Evolutionary conservation across 2,329 filamentous ascomycete genomes (phyloP).

Genomic region (Cytospora piceae): DNA sequence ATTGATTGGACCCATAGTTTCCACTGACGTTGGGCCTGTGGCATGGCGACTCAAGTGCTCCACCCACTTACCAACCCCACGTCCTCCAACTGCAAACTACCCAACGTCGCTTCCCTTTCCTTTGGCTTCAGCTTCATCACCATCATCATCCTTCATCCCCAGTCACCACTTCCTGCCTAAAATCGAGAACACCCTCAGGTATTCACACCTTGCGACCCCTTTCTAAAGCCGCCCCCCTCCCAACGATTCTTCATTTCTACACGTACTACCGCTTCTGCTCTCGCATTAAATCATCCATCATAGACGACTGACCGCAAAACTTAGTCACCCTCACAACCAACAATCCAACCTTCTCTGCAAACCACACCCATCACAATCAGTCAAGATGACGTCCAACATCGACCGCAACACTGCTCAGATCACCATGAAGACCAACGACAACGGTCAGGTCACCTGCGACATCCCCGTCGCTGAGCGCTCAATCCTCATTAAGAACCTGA

Average conservation of each 20-base stretch:
- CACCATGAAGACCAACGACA: constrained; percentile 57
- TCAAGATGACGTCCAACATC: constrained; percentile 39
- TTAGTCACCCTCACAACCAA: constrained; percentile 4
- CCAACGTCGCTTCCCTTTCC: constrained; percentile 15
- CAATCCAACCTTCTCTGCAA: constrained; percentile 32
- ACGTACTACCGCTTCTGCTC: neutral
- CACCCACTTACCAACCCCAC: constrained; percentile 24
- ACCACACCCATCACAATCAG: constrained; percentile 4
- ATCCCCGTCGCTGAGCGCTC: constrained; percentile 87
- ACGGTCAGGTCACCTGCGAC: constrained; percentile 58
- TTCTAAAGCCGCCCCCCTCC: neutral
- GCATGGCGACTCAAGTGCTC: constrained; percentile 17
- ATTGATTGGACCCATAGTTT: neutral
- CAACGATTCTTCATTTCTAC: neutral
- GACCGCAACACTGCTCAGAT: constrained; percentile 40
- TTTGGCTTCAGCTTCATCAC: constrained; percentile 13
- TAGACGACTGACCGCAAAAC: constrained; percentile 20
- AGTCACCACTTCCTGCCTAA: constrained; percentile 1
- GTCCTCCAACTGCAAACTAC: constrained; percentile 15
- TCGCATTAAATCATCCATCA: neutral
- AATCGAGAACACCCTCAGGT: neutral
- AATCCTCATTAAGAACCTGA: constrained; percentile 96
- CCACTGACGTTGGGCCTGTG: neutral
- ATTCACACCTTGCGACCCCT: neutral
- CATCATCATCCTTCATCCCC: neutral